Percentiles rank a stretch among this genome's conserved stretches.
phyloP scores from a whole-genome alignment of 1,284 basidiomycete genomes.

The Quambalaria eucalypti region DNA sequence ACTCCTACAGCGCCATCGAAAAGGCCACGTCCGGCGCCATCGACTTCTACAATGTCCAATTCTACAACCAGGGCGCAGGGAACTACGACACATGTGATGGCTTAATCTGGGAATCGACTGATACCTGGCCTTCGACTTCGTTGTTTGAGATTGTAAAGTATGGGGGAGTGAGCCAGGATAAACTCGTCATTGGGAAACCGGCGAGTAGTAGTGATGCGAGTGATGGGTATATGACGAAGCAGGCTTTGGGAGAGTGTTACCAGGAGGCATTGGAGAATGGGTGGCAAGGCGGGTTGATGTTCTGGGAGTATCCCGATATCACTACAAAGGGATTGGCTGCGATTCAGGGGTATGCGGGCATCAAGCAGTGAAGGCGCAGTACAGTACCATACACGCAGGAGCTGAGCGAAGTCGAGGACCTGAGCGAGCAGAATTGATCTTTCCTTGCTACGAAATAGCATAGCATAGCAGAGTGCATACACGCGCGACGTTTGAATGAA shows the following conservation, averaged over 20 bases:
- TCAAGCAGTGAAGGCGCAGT: no score
- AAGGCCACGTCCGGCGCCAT: slow-evolving; percentile 20
- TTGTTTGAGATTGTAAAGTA: slow-evolving; percentile 60
- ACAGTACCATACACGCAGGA: no score
- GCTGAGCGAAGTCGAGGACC: no score
- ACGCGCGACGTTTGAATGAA: no score
- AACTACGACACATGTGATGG: slow-evolving; percentile 31
- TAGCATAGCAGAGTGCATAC: no score
- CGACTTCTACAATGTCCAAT: slow-evolving; percentile 52
- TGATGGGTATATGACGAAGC: slow-evolving; percentile 56
- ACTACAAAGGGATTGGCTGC: no score
- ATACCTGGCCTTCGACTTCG: slow-evolving; percentile 52
- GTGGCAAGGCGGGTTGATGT: slow-evolving; percentile 55
- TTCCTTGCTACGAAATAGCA: no score
- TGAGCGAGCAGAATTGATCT: no score
- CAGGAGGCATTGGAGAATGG: slow-evolving; percentile 54
- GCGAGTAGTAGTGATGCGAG: slow-evolving; percentile 53
- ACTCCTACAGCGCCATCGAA: slow-evolving; percentile 13
- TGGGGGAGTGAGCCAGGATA: slow-evolving; percentile 51
- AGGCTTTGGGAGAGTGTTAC: slow-evolving; percentile 56
- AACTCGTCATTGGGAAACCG: slow-evolving; percentile 60
- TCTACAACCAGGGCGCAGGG: slow-evolving; percentile 26
- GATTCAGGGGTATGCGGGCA: no score
- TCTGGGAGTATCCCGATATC: slow-evolving; percentile 29
- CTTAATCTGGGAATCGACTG: slow-evolving; percentile 55